These are phyloP conservation scores for Thielaviopsis musarum DNA, from an alignment of 2,329 filamentous ascomycete genomes.

Conservation along the genomic window DNA sequence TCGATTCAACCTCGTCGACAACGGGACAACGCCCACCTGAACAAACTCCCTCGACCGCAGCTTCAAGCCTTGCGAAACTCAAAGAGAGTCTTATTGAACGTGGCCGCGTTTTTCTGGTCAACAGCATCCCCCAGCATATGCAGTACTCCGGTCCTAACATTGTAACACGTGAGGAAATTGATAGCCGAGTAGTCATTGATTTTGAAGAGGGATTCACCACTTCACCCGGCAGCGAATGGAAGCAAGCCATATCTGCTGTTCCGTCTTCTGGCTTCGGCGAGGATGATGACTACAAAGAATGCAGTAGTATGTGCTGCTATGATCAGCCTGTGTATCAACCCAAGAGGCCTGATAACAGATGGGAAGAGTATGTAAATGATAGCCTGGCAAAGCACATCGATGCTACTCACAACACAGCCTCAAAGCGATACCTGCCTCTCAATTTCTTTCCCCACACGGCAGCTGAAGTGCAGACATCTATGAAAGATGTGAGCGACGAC, in stretches of 20 bases:
- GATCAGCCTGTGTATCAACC: neutral
- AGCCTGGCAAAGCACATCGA: neutral
- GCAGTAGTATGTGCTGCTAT: neutral
- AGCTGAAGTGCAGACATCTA: neutral
- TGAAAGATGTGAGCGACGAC: slow-evolving; percentile 12
- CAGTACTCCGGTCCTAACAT: slow-evolving; percentile 17
- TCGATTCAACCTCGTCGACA: too few species aligned
- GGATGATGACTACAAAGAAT: neutral
- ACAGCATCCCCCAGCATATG: slow-evolving; percentile 15
- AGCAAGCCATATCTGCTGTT: neutral
- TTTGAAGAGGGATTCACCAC: slow-evolving; percentile 16
- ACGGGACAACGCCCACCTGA: neutral
- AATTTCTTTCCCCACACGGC: neutral
- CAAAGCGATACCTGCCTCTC: neutral
- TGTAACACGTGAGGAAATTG: slow-evolving; percentile 16
- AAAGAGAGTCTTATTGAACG: slow-evolving; percentile 14
- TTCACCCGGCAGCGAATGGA: neutral
- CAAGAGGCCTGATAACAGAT: neutral
- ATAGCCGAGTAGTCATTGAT: slow-evolving; percentile 20
- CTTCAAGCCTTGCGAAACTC: neutral
- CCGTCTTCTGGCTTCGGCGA: neutral
- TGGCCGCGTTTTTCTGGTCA: slow-evolving; percentile 15
- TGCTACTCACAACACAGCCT: neutral
- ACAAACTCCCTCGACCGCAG: neutral
- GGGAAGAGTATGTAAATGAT: neutral